Percentiles rank a stretch among this genome's conserved stretches.
These are phyloP conservation scores for Fusarium sterilihyphosum DNA, from an alignment of 2,329 filamentous ascomycete genomes.

Conservation along the genomic window DNA sequence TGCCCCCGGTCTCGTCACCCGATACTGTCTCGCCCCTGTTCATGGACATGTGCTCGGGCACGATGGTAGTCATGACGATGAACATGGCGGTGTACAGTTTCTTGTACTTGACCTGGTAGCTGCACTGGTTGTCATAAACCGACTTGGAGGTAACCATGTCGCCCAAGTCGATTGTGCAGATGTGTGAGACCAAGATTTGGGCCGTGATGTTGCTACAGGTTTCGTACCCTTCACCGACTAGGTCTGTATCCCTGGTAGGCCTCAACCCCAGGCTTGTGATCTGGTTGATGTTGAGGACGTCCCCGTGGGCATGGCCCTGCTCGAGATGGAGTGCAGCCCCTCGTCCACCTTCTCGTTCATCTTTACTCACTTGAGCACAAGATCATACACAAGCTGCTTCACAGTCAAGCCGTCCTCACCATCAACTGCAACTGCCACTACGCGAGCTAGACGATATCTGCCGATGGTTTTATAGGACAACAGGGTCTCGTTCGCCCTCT, in stretches of 20 bases:
- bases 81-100: background rate
- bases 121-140: background rate
- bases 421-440: fast-evolving
- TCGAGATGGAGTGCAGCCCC: too few species aligned
- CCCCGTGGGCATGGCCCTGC: too few species aligned
- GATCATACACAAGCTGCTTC: background rate
- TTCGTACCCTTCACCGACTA: too few species aligned
- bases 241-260: too few species aligned
- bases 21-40: background rate
- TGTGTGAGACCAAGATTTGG: background rate
- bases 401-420: background rate
- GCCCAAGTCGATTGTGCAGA: background rate
- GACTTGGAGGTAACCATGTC: background rate
- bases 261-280: background rate
- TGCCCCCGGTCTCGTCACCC: too few species aligned
- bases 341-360: background rate
- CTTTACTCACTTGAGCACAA: background rate
- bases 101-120: background rate
- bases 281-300: fast-evolving
- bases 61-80: background rate
- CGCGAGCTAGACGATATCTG: background rate
- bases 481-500: background rate
- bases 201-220: too few species aligned
- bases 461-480: background rate
- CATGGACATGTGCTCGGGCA: background rate